phyloP scores from a whole-genome alignment of 805 yeast species.

The Alloascoidea hylecoeti region DNA sequence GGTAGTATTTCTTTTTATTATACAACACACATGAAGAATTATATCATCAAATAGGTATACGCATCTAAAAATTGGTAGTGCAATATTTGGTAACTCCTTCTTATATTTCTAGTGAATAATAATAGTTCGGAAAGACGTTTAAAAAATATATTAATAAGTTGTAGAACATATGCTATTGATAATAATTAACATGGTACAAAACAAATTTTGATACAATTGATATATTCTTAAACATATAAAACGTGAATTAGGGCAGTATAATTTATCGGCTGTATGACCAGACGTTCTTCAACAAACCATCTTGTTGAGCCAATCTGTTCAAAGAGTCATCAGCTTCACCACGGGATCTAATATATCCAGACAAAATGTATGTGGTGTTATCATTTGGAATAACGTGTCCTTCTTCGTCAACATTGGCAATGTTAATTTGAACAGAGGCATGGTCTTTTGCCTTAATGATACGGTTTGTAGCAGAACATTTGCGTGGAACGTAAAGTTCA shows the following conservation, averaged over 20 bases:
- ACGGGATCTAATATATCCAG: conserved; percentile 95
- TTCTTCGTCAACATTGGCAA: conserved; percentile 94
- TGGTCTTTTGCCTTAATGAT: conserved; percentile 99
- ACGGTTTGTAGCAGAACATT: conserved; percentile 99
- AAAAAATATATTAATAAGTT: too few relatives aligned
- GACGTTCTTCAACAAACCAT: conserved; percentile 86
- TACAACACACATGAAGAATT: too few relatives aligned
- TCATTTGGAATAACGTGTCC: conserved; percentile 91
- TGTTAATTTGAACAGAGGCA: conserved; percentile 97
- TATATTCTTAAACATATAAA: too few relatives aligned
- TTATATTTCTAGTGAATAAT: too few relatives aligned
- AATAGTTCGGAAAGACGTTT: too few relatives aligned
- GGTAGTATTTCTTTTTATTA: too few relatives aligned
- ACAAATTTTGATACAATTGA: too few relatives aligned
- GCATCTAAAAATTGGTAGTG: too few relatives aligned
- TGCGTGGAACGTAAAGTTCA: conserved; percentile 99
- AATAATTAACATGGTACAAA: too few relatives aligned
- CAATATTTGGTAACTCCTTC: too few relatives aligned
- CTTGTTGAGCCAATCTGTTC: conserved; percentile 98
- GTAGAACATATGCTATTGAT: too few relatives aligned
- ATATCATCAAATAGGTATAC: too few relatives aligned
- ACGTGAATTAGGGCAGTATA: background rate
- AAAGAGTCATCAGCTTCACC: conserved; percentile 99
- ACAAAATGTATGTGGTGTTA: conserved; percentile 89
- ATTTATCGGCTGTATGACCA: conserved; percentile 1